A percentile compares a stretch with the other conserved stretches of the same genome.
phyloP scores from a whole-genome alignment of 2,329 filamentous ascomycete genomes.

The Alternaria ethzedia region DNA sequence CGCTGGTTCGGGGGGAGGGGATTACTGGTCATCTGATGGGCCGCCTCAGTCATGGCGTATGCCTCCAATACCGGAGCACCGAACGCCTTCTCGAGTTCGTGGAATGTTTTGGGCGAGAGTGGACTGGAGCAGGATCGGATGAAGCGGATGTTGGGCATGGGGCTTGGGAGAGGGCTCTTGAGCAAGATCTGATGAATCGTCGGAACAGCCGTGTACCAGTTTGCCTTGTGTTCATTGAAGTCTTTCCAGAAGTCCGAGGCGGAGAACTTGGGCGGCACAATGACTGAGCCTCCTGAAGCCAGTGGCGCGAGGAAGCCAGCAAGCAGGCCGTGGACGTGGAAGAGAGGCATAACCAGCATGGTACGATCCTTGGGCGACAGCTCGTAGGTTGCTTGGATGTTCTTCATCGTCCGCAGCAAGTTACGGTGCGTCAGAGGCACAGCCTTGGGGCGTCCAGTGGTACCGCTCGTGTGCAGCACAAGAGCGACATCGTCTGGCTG shows the following conservation, averaged over 20 bases:
- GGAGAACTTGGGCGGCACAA: constrained; percentile 81
- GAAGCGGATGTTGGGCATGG: constrained; percentile 78
- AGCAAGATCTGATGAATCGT: constrained; percentile 91
- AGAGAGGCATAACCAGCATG: constrained; percentile 87
- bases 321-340: constrained; percentile 88
- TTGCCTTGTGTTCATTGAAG: constrained; percentile 75
- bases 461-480: constrained; percentile 83
- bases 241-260: constrained; percentile 83
- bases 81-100: constrained; percentile 77
- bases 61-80: constrained; percentile 84
- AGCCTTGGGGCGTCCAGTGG: constrained; percentile 84
- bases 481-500: constrained; percentile 81
- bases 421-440: constrained; percentile 81
- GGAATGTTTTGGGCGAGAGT: constrained; percentile 79
- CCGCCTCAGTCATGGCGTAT: constrained; percentile 91
- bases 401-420: constrained; percentile 81
- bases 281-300: constrained; percentile 75
- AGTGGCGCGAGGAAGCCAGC: constrained; percentile 82
- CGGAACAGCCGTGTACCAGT: constrained; percentile 93
- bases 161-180: constrained; percentile 71
- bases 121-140: constrained; percentile 88
- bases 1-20: constrained; percentile 69
- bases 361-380: constrained; percentile 75
- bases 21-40: constrained; percentile 81
- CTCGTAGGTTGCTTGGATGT: constrained; percentile 79